These are phyloP conservation scores for Trichothecium sympodiale DNA, from an alignment of 2,329 filamentous ascomycete species.

Conservation along the genomic window DNA sequence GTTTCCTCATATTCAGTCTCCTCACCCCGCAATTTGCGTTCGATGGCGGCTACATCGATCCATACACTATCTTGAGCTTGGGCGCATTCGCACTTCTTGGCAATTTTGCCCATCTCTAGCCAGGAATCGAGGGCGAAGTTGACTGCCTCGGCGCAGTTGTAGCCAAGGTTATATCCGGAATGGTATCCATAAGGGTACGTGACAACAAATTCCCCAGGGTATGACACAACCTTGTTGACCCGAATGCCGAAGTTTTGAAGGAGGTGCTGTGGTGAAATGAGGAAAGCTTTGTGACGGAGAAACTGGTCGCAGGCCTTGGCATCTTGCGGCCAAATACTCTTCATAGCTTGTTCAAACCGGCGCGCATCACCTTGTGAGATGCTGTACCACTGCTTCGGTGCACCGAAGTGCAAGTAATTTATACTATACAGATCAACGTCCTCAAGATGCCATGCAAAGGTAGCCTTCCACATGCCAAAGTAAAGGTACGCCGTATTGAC, in stretches of 20 bases:
- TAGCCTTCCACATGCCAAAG: slow-evolving; percentile 98
- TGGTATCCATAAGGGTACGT: slow-evolving; percentile 98
- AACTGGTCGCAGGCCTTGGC: slow-evolving; percentile 95
- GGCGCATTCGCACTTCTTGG: slow-evolving; percentile 93
- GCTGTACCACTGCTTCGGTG: slow-evolving; percentile 98
- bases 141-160: slow-evolving; percentile 97
- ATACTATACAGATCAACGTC: slow-evolving; percentile 99
- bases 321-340: slow-evolving; percentile 85
- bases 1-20: slow-evolving; percentile 75
- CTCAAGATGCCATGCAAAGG: slow-evolving; percentile 97
- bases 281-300: slow-evolving; percentile 90
- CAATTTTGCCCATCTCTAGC: slow-evolving; percentile 89
- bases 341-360: slow-evolving; percentile 91
- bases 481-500: slow-evolving; percentile 98
- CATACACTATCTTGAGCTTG: slow-evolving; percentile 94
- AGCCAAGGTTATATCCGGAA: slow-evolving; percentile 93
- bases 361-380: slow-evolving; percentile 93
- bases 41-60: slow-evolving; percentile 93
- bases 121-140: slow-evolving; percentile 95
- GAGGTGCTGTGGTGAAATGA: slow-evolving; percentile 84
- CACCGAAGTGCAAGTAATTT: slow-evolving; percentile 98
- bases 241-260: slow-evolving; percentile 86
- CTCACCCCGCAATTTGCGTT: slow-evolving; percentile 85
- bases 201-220: slow-evolving; percentile 95
- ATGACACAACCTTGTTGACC: slow-evolving; percentile 90